Percentiles rank a stretch among this genome's conserved stretches.
Evolutionary conservation across 805 yeast species (phyloP).

Genomic region (Kazachstania martiniae): DNA sequence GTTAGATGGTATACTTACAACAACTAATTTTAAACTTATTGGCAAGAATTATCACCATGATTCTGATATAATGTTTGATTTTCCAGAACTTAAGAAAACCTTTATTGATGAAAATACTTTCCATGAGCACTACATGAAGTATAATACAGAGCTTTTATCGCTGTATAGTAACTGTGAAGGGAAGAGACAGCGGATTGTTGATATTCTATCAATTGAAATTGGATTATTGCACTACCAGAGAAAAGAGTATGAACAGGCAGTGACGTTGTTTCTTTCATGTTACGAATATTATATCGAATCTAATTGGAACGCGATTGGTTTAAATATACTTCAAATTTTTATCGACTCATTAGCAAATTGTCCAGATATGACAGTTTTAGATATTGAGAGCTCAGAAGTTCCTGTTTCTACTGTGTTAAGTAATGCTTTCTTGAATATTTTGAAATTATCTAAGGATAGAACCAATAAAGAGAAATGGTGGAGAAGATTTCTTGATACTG

Average conservation of each 20-base stretch:
- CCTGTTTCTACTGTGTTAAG: slow-evolving; percentile 19
- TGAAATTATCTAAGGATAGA: slow-evolving; percentile 11
- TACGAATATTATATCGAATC: slow-evolving; percentile 55
- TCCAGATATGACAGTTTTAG: slow-evolving; percentile 9
- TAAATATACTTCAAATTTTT: slow-evolving; percentile 52
- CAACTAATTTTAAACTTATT: slow-evolving; percentile 8
- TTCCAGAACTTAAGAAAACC: slow-evolving; percentile 8
- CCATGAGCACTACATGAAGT: slow-evolving; percentile 33
- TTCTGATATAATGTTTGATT: slow-evolving; percentile 4
- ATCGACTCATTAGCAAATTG: slow-evolving; percentile 48
- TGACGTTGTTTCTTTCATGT: slow-evolving; percentile 52
- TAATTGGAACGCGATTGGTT: slow-evolving; percentile 70
- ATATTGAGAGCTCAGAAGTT: slow-evolving; percentile 18
- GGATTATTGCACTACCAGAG: slow-evolving; percentile 57
- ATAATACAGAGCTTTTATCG: slow-evolving; percentile 36
- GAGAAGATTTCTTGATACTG: slow-evolving; percentile 17
- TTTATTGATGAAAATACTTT: slow-evolving; percentile 13
- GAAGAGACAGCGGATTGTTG: slow-evolving; percentile 52
- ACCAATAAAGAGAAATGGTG: slow-evolving; percentile 17
- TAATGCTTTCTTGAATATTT: slow-evolving; percentile 22
- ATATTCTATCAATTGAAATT: slow-evolving; percentile 65
- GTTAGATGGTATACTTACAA: slow-evolving; percentile 18
- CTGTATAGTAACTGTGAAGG: slow-evolving; percentile 11
- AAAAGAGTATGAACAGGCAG: slow-evolving; percentile 48
- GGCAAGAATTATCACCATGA: slow-evolving; percentile 6